Evolutionary conservation across 1,139 yeast species (phyloP).

Genomic region (Geotrichum klebahnii): DNA sequence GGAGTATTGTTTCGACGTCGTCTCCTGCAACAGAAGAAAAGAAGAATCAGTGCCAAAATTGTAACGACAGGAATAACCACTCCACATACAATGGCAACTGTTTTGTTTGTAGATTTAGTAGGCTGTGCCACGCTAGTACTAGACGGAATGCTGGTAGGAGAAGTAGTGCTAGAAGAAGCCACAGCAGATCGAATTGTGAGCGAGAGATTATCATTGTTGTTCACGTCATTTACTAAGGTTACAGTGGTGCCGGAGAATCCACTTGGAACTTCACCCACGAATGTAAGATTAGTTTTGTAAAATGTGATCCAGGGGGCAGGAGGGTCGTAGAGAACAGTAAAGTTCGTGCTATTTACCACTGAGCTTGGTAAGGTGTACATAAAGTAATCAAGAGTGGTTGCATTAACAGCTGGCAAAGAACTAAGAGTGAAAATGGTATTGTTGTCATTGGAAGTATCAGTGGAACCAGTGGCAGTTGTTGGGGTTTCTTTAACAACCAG

Average conservation of each 20-base stretch:
- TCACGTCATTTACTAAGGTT: background rate
- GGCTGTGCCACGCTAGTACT: background rate
- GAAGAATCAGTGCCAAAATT: slow-evolving; percentile 44
- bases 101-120: slow-evolving; percentile 3
- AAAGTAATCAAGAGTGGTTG: slow-evolving; percentile 60
- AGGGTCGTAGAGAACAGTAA: slow-evolving; percentile 13
- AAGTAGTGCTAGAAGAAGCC: background rate
- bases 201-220: background rate
- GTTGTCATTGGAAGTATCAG: too few species aligned
- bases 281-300: slow-evolving; percentile 12
- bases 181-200: background rate
- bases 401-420: slow-evolving; percentile 48
- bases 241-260: background rate
- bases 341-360: slow-evolving; percentile 2
- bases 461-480: too few species aligned
- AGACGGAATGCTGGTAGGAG: background rate
- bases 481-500: slow-evolving; percentile 16
- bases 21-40: slow-evolving; percentile 43
- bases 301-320: slow-evolving; percentile 19
- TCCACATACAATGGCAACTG: slow-evolving; percentile 64
- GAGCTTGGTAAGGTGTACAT: slow-evolving; percentile 50
- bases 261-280: slow-evolving; percentile 21
- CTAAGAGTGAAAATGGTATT: slow-evolving; percentile 17
- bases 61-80: slow-evolving; percentile 66
- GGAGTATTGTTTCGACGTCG: too few species aligned